Evolutionary conservation across 2,329 filamentous ascomycete genomes (phyloP), one percentile per base, ranked within the genome.

Genomic region (Cadophora sp.): DNA sequence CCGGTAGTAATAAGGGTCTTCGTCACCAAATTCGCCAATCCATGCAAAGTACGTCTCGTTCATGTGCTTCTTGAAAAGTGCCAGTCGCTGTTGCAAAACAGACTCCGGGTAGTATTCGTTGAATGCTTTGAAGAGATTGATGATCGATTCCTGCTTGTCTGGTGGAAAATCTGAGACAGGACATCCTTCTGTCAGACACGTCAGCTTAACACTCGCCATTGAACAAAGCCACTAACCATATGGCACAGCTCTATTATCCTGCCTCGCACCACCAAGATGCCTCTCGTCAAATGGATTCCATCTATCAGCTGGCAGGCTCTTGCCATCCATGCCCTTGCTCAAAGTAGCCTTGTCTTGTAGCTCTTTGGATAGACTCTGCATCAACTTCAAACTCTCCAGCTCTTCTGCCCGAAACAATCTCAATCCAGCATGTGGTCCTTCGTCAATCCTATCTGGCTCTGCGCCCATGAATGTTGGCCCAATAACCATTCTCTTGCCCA

Each of bases 261-360:
- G 85, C 76, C 91, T 93, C 0, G 92, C 92, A 43, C 92, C 92
- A 75, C 91, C 92, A 4, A 93, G 77, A 73, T 94, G 91, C 6
- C 91, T 84, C 80, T 94, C 91, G 76, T 95, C 92, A 73, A 93
- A 91, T 71, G 89, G 89, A 76, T 94, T 94, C 91, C 91, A 94
- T 8, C 91, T 84, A 11, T 88, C 89, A 14, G 76, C 76, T 16
- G 78, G 75, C 39, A 83, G 70, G 63, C 71, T 73, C 39, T 75
- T 72, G 1, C 72, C 74, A 66, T 76, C 71, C 73, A 75, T 75
- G 4, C 70, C 70, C 56, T 75, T 82, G 75, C 69, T 73, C 59
- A 75, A 30, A 3, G 72, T 74, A 36, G 74, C 74, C 55, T 74
- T 75, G 1, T 73, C 72, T 50, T 76, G 74, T 59, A 75, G 59